Conservation (phyloP, 805 yeast genomes). For the Kodamaea kakaduensis region DNA sequence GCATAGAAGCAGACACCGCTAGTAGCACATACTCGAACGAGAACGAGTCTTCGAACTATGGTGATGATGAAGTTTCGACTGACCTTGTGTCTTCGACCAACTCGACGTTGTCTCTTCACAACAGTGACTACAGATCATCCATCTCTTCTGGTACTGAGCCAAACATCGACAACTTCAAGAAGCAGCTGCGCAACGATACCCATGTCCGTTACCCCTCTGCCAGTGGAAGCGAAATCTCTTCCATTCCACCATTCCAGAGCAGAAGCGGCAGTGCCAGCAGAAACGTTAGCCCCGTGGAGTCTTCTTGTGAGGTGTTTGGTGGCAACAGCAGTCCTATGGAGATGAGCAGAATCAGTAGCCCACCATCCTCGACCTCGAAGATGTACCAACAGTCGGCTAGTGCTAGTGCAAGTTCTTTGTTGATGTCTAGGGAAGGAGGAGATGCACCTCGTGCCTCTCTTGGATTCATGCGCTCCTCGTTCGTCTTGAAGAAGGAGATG, state of each 20-base stretch:
- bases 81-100: conserved; percentile 27
- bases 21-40: conserved; percentile 24
- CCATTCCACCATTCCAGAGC: conserved; percentile 2
- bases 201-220: conserved; percentile 8
- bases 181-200: neutral
- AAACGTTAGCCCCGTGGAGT: neutral
- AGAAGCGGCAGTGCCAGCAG: conserved; percentile 1
- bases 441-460: conserved; percentile 31
- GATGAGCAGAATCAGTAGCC: neutral
- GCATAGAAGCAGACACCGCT: conserved; percentile 18
- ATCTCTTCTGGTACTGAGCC: conserved; percentile 31
- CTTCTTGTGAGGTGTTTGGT: neutral
- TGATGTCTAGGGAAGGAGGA: conserved; percentile 10
- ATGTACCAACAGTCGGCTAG: conserved; percentile 3
- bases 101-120: conserved; percentile 37
- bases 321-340: neutral
- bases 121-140: conserved; percentile 35
- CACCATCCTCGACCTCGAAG: neutral
- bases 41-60: conserved; percentile 13
- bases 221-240: conserved; percentile 7
- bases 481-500: conserved; percentile 40
- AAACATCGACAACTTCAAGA: conserved; percentile 8
- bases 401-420: conserved; percentile 4
- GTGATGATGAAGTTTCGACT: conserved; percentile 17
- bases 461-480: conserved; percentile 43